These are phyloP conservation scores for barley (Hordeum vulgare) DNA, from an alignment of 176 grass and related monocot species.

Conservation along the genomic window MorexV3_pseudomolecules_assembly NC_058522.1:245937397-245937896, in stretches of 20 bases:
- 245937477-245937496: neutral
- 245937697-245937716: no score
- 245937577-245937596: neutral
- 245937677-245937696: no score
- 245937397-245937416: neutral
- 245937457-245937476: no score
- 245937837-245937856: neutral
- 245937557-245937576: neutral
- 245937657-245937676: no score
- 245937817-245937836: neutral
- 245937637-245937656: no score
- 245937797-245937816: no score
- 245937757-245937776: no score
- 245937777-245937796: no score
- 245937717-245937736: no score
- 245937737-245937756: no score
- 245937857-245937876: neutral
- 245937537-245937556: neutral
- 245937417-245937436: neutral
- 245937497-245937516: neutral
- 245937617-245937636: neutral
- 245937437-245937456: neutral
- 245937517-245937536: neutral
- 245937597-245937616: neutral
- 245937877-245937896: no score